Conservation (phyloP, 371 early-diverging fungal species). For the Mucor velutinosus region DNA sequence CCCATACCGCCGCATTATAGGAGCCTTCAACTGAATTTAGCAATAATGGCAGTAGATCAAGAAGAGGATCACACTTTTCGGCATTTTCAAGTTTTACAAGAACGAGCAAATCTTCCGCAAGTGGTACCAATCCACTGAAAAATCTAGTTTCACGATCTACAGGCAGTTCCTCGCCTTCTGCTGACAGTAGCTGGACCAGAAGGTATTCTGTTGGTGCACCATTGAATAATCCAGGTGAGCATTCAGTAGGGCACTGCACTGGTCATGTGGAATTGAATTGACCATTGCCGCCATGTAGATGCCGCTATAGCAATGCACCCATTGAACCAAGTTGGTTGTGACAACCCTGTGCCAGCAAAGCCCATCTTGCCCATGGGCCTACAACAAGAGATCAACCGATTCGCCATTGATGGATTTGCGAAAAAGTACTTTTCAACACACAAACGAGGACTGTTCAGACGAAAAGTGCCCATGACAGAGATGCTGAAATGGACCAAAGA, state of each 20-base stretch:
- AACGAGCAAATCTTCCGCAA: constrained; percentile 23
- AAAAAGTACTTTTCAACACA: constrained; percentile 90
- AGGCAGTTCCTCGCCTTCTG: constrained; percentile 2
- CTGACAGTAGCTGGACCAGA: constrained; percentile 12
- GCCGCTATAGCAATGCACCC: constrained; percentile 57
- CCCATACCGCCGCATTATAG: neutral
- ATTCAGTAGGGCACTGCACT: neutral
- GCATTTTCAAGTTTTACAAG: constrained; percentile 27
- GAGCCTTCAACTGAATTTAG: constrained; percentile 10
- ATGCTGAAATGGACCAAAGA: constrained; percentile 83
- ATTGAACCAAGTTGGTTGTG: constrained; percentile 27
- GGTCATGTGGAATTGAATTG: neutral
- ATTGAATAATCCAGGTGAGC: constrained; percentile 32
- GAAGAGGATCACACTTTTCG: constrained; percentile 39
- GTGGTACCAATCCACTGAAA: constrained; percentile 30
- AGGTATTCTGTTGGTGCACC: constrained; percentile 1
- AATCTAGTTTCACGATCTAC: constrained; percentile 31
- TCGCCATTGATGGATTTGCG: constrained; percentile 91
- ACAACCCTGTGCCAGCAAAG: constrained; percentile 25
- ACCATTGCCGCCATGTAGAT: constrained; percentile 28
- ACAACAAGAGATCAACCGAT: constrained; percentile 75
- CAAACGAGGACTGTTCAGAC: constrained; percentile 81
- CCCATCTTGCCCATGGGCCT: constrained; percentile 64
- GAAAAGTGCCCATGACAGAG: constrained; percentile 85
- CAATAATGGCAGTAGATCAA: constrained; percentile 14